These are phyloP conservation scores for Hansenula lynferdii DNA, from an alignment of 1,139 yeast genomes.

Conservation along the genomic window DNA sequence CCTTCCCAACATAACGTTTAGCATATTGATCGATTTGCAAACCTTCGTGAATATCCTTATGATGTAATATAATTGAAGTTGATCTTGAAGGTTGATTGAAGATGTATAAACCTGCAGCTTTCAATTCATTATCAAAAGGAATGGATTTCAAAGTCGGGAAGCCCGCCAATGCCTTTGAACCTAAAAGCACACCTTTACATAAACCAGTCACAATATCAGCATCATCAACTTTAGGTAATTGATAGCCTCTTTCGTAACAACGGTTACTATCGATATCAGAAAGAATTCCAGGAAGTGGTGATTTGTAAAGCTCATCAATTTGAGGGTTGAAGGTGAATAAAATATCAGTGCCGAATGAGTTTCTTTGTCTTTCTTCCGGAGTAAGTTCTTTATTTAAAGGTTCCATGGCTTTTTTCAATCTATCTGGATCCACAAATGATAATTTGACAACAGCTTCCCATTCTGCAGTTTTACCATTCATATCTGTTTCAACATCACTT, in stretches of 20 bases:
- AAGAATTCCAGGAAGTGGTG: constrained; percentile 79
- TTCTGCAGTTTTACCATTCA: constrained; percentile 91
- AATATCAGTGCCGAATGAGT: constrained; percentile 66
- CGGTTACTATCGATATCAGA: constrained; percentile 74
- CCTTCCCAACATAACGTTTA: constrained; percentile 49
- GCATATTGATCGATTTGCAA: constrained; percentile 47
- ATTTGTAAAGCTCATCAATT: constrained; percentile 58
- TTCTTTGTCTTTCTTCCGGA: constrained; percentile 68
- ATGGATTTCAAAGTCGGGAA: constrained; percentile 80
- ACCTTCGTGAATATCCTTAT: constrained; percentile 53
- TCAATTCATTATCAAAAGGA: constrained; percentile 52
- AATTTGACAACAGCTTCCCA: constrained; percentile 99
- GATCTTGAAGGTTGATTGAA: constrained; percentile 85
- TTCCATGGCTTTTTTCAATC: constrained; percentile 66
- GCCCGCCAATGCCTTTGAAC: constrained; percentile 74
- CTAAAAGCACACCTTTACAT: constrained; percentile 62
- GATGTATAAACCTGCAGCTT: constrained; percentile 61
- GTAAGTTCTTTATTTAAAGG: constrained; percentile 58
- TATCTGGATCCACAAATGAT: constrained; percentile 83
- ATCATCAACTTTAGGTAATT: constrained; percentile 46
- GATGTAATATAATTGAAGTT: constrained; percentile 68
- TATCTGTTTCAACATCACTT: constrained; percentile 78
- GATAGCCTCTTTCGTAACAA: constrained; percentile 58
- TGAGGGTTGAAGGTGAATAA: constrained; percentile 75
- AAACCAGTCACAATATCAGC: constrained; percentile 52